Base-by-base conservation (phyloP, 2,329 filamentous ascomycete species). In the Pseudogymnoascus sp. region DNA sequence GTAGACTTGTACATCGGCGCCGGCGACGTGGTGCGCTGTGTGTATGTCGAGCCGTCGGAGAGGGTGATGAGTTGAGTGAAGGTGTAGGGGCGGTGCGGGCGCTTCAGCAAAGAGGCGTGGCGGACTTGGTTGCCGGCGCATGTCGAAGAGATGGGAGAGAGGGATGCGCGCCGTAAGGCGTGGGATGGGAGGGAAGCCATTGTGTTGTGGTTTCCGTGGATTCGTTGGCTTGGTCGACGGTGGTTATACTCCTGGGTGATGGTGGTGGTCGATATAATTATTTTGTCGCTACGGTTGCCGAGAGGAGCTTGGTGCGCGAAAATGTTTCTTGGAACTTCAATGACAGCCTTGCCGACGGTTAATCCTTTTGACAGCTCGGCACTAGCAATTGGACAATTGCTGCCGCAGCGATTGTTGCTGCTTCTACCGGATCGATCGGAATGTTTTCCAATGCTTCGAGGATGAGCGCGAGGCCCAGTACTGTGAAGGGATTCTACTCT, bases 61-160 rank as follows among this genome's bases (percentile, higher is more conserved):
- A 97, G 88, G 61, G 92, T 92, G 68, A 99, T 82, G 64, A 99
- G 84, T 78, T 99, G 94, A n/a, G 93, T 97, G 81, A 97, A 97
- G 68, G 88, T 91, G 81, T 97, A 97, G 42, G 94, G 93, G 5
- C 92, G 86, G 72, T 92, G 89, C n/a, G 92, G 92, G 13, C 94
- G 91, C 65, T 83, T 84, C 72, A 97, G 84, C 66, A 96, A 89
- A 25, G 90, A 92, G 60, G 94, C 94, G 73, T 91, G 85, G 64
- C 92, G 88, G 55, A 67, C 62, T 67, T 72, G 70, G 15, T 48
- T 27, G 7, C 39, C 42, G 41, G 27, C 44, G 29, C 33, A 31
- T 9, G 41, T 21, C 5, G 17, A 60, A 15, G 62, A 61, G 27
- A 66, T 48, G 41, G 61, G 58, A 2, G 66, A 39, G 21, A 62